phyloP scores from a whole-genome alignment of 352 stramenopile species.

The Phytophthora pseudosyringae region DNA sequence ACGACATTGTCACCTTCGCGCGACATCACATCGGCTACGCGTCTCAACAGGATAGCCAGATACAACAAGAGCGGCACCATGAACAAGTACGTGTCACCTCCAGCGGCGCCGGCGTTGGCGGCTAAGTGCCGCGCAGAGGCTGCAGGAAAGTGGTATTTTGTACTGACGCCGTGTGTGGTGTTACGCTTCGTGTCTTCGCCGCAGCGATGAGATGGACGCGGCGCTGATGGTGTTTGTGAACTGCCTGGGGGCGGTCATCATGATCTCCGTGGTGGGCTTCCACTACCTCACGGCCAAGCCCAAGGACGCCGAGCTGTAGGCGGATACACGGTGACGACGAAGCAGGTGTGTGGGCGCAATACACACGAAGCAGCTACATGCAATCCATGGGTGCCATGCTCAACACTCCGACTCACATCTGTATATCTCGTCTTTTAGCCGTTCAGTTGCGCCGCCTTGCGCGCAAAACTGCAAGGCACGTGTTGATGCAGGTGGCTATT shows the following conservation, averaged over 20 bases:
- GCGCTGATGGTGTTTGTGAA: constrained; percentile 91
- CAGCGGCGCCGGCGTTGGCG: neutral
- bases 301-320: constrained; percentile 84
- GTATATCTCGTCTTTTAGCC: constrained; percentile 2
- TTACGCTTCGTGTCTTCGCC: constrained; percentile 6
- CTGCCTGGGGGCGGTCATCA: constrained; percentile 86
- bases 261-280: constrained; percentile 88
- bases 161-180: constrained; percentile 15
- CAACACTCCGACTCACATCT: constrained; percentile 6
- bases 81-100: constrained; percentile 50
- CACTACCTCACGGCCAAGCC: constrained; percentile 87
- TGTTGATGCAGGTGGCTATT: neutral
- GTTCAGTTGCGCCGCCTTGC: constrained; percentile 3
- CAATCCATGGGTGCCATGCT: neutral
- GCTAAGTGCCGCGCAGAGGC: neutral
- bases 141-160: neutral
- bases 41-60: constrained; percentile 36
- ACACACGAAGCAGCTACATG: neutral
- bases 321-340: neutral
- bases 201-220: constrained; percentile 88
- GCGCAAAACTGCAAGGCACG: neutral
- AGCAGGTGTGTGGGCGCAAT: constrained; percentile 5
- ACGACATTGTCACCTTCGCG: constrained; percentile 2
- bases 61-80: constrained; percentile 36
- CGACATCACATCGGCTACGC: constrained; percentile 21